Base-by-base conservation (phyloP, 768 basidiomycete species). In the Tephrocybe sp. region DNA sequence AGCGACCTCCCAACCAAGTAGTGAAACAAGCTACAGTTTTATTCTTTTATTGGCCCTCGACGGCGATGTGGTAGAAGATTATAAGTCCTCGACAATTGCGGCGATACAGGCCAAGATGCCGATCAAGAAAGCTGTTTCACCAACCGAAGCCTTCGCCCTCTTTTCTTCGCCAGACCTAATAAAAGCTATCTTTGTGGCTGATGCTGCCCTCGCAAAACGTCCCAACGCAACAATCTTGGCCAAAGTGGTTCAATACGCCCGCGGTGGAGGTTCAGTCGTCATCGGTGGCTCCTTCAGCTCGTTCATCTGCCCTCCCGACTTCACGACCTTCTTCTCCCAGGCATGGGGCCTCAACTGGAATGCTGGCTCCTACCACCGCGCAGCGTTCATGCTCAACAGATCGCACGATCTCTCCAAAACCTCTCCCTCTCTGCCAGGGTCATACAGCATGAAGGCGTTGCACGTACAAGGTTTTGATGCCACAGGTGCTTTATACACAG, bases 381-480 rank as follows among this genome's bases (percentile, higher is more conserved):
- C 65, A 26, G 71, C 65, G 1, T 71, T 72, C 57, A 52, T 54
- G 5, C 53, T 66, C 26, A 74, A 74, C 31, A 48, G 57, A 11
- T 49, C 47, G 1, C 67, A 69, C 43, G 55, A 60, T 8, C 30
- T 70, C 4, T 64, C 60, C 0, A 61, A 62, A 47, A 52, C 45
- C 4, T 66, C 66, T 34, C 55, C 66, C 1, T 63, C 61, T 5
- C 55, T 73, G 9, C 49, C 41, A 1, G 21, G 34, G 2, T 60
- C 65, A 1, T 73, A 70, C 55, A 75, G 71, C 56, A 75, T 76
- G 72, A 76, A 76, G 54, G 65, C 71, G 1, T 48, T 73, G 3
- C 68, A 72, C 45, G 51, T 74, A 44, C 54, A 53, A 36, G 58
- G 61, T 28, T 61, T 69, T 37, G 26, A 50, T 3, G 45, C 60